Base-by-base conservation (phyloP, 257 asterid species). In the Echium plantagineum region DNA sequence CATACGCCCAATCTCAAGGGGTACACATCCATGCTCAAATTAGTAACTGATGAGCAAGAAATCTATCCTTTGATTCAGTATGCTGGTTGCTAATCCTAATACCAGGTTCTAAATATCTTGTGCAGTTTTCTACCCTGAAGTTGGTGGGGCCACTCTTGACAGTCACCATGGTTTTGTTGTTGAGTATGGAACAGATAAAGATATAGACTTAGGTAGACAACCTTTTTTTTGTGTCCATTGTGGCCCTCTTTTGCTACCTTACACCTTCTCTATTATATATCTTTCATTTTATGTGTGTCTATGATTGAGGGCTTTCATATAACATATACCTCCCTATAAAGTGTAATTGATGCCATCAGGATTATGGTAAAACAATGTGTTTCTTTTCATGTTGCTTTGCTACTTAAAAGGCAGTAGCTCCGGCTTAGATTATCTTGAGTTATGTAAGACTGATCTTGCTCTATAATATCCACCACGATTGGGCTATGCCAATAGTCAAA, bases 121-220 rank as follows among this genome's bases (percentile, higher is more conserved):
- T 73, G 80, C 93, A 91, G 98, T 84, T 71, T 85, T 88, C 79
- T 91, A 85, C 77, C 57, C 85, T 61, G 96, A 88, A 67, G 95
- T 91, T 68, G 96, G 98, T 68, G 98, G 98, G 63, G 69, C 94
- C 60, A 74, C 89, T 9, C 95, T 91, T 64, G 98, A 88, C 74
- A 58, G 81, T 54, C 98, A 91, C 78, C 98, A 91, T 72, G 98
- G 98, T 47, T 91, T 91, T 55, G 98, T 91, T 52, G 94, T 91
- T 35, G 94, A 91, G 74, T 91, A 91, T 78, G 98, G 98, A 59
- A 81, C 79, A 69, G 94, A 85, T 63, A 80, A 93, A 82, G 96
- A 91, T 59, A 85, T 82, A 54, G 98, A 88, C 74, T 80, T 88
- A 51, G 95, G 98, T 91, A 61, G 63, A 86, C 66, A 69, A 63